Base-by-base conservation (phyloP, 1,139 yeast species). In the Suzukiozyma palmioleophila region DNA sequence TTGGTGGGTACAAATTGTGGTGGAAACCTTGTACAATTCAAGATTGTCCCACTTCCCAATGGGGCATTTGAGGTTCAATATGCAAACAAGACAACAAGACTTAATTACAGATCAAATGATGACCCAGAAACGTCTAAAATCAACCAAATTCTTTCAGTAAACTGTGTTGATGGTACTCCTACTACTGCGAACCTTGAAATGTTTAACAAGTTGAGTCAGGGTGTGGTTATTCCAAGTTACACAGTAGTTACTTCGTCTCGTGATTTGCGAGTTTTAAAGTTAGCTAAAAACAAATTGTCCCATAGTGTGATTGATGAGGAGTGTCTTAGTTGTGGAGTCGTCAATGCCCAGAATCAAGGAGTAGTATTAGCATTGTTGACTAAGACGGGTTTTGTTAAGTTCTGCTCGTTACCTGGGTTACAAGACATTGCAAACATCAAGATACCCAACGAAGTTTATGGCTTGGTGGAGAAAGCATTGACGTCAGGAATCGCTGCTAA, bases 1-100 rank as follows among this genome's bases (percentile, higher is more conserved):
- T 64, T 79, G 26, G 84, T 83, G 11, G 99, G 98, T 24, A 84
- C 97, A 0, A 77, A 80, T 41, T 66, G 68, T 26, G 98, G 98
- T 12, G 86, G 77, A 13, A 69, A 87, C 41, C 57, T 89, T 13
- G 50, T 83, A 24, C 73, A 81, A 0, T 86, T 77, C 60, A 81
- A 83, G 52, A 62, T 92, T 2, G 57, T 82, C 4, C 96, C 96
- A 1, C 78, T 75, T 39, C 61, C 74, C 0, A 69, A 73, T 30
- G 95, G 96, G 3, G 81, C 87, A 24, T 90, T 81, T 54, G 66
- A 69, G 29, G 87, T 79, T 0, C 74, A 73, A 9, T 73, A 75
- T 45, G 71, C 77, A 4, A 84, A 81, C 39, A 70, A 66, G 41
- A 60, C 70, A 0, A 53, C 66, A 12, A 68, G 65, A 16, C 60